Evolutionary conservation across 352 stramenopile species (phyloP), one percentile per base, ranked within the genome.

Genomic region (Phytophthora nicotianae): DNA sequence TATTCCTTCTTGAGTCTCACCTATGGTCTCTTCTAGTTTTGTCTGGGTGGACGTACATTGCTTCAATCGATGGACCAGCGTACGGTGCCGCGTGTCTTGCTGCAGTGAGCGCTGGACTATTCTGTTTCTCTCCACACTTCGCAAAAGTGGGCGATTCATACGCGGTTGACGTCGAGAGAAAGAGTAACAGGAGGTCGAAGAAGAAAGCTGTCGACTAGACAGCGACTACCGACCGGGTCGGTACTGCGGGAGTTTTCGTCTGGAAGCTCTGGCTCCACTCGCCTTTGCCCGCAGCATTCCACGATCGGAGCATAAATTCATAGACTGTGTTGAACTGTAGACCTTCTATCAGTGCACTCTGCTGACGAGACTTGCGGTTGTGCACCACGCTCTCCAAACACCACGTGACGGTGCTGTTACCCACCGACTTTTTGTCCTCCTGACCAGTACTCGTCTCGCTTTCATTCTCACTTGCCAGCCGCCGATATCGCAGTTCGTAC

Each of bases 41-140:
- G 29, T 93, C 85, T 19, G 85, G 85, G 13, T 91, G 80, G 81
- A 88, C 83, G 29, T 93, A 93, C 58, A 53, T 89, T 40, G 32
- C 81, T 23, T 90, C 84, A 0, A 69, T 91, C 6, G 81, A 91
- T 55, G 84, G 84, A 4, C 85, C 85, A 37, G 81, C 85, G 7
- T 83, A 86, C 46, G 83, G 85, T 7, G 83, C 85, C 0, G 83
- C 81, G 8, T 58, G 85, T 32, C 73, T 94, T n/a, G 80, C 84
- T 24, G 70, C 60, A 27, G 43, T 80, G 37, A 90, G 82, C 46
- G 75, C 82, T 40, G 77, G 61, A 3, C 58, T 90, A 2, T 89
- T 89, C 50, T 86, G 74, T 58, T 90, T 90, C 50, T 88, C 79
- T 10, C 79, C 79, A 3, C 75, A 90, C 49, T 88, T 90, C 33